phyloP scores from a whole-genome alignment of 306 rosid genomes.

The Malus asiatica region DNA sequence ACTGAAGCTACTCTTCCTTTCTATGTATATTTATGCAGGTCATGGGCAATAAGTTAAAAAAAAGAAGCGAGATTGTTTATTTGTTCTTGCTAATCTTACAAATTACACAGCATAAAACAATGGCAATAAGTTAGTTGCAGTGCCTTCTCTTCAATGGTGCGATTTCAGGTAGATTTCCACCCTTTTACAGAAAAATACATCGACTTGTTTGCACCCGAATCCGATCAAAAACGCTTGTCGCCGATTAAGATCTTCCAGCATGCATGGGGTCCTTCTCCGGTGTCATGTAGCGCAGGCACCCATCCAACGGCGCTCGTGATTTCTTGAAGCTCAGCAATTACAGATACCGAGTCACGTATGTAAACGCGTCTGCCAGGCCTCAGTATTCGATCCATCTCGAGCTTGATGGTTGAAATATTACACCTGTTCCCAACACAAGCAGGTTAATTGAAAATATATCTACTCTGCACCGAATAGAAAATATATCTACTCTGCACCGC shows the following conservation, averaged over 20 bases:
- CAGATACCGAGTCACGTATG: slow-evolving; percentile 53
- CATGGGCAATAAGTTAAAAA: neutral
- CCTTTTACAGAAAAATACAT: neutral
- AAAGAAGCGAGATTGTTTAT: neutral
- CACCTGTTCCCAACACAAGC: slow-evolving; percentile 44
- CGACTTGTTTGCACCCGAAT: slow-evolving; percentile 1
- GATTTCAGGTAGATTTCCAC: slow-evolving; percentile 5
- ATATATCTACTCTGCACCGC: slow-evolving; percentile 1
- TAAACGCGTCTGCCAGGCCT: slow-evolving; percentile 82
- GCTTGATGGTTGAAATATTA: slow-evolving; percentile 67
- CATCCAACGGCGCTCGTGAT: slow-evolving; percentile 68
- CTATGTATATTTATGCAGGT: too few species aligned
- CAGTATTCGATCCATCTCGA: slow-evolving; percentile 84
- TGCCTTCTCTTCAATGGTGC: slow-evolving; percentile 10
- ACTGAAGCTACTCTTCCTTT: too few species aligned
- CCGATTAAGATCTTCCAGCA: slow-evolving; percentile 67
- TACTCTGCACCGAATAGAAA: neutral
- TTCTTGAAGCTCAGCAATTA: slow-evolving; percentile 51
- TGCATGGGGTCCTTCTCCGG: slow-evolving; percentile 87
- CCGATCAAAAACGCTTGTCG: slow-evolving; percentile 55
- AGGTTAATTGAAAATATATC: neutral
- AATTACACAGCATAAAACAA: neutral
- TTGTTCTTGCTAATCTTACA: neutral
- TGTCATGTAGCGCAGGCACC: slow-evolving; percentile 38
- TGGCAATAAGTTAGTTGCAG: slow-evolving; percentile 19